Conservation (phyloP, 352 stramenopile species). For the Peronospora belbahrii region DNA sequence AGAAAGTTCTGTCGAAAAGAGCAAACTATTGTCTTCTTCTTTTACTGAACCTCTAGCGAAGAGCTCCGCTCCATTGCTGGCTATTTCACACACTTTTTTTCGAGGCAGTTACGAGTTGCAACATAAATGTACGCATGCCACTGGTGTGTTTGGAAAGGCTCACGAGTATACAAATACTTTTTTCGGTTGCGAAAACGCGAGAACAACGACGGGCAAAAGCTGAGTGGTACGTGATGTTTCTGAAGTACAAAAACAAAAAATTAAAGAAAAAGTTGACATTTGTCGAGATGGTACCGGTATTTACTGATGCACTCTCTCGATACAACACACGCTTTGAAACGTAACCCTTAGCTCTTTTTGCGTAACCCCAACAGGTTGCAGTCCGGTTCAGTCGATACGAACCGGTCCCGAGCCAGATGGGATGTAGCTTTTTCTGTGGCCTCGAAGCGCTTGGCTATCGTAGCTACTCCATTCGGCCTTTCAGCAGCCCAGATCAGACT, state of each 20-base stretch:
- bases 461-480: conserved; percentile 31
- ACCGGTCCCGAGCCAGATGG: conserved; percentile 16
- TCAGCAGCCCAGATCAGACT: conserved; percentile 33
- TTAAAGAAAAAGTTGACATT: too few relatives aligned
- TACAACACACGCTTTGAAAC: neutral
- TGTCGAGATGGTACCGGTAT: too few relatives aligned
- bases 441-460: conserved; percentile 19
- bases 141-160: neutral
- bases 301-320: too few relatives aligned
- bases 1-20: neutral
- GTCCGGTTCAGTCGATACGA: conserved; percentile 6
- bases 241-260: too few relatives aligned
- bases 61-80: neutral
- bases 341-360: neutral
- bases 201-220: too few relatives aligned
- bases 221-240: too few relatives aligned
- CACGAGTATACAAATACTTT: neutral
- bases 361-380: neutral
- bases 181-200: neutral
- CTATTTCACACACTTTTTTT: neutral
- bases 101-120: neutral
- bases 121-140: neutral
- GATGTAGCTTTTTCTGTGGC: conserved; percentile 24
- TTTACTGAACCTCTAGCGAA: neutral
- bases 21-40: neutral